Conservation (phyloP, 495 filamentous ascomycete genomes). For the Parmelia sp. region DNA sequence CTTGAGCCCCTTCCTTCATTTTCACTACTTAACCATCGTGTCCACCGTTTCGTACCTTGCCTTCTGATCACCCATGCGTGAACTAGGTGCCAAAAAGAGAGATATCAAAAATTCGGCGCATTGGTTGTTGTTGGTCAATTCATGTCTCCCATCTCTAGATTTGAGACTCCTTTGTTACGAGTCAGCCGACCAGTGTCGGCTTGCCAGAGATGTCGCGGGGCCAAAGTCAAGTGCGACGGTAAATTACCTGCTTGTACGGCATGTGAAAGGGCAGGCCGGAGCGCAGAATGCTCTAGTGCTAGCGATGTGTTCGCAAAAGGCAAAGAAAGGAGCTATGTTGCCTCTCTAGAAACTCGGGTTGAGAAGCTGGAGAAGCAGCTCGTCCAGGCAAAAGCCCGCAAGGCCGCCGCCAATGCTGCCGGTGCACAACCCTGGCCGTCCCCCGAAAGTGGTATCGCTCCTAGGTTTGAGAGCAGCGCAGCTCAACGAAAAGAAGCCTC, state of each 20-base stretch:
- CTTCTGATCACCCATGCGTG: not conserved
- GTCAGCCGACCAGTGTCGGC: slow-evolving; percentile 89
- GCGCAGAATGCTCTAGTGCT: slow-evolving; percentile 79
- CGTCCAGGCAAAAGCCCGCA: slow-evolving; percentile 47
- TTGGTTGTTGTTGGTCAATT: not conserved
- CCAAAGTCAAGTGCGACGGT: slow-evolving; percentile 94
- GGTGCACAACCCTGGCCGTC: slow-evolving; percentile 21
- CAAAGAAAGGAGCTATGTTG: slow-evolving; percentile 92
- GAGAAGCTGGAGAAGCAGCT: slow-evolving; percentile 76
- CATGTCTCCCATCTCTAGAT: slow-evolving; percentile 8
- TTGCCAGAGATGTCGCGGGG: slow-evolving; percentile 83
- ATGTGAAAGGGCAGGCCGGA: slow-evolving; percentile 77
- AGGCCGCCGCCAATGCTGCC: slow-evolving; percentile 37
- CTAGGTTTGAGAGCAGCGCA: slow-evolving; percentile 14
- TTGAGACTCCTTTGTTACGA: slow-evolving; percentile 72
- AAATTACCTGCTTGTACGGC: slow-evolving; percentile 90
- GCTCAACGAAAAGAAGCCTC: slow-evolving; percentile 55
- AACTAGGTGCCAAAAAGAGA: not conserved
- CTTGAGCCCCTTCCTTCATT: not conserved
- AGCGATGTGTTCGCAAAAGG: slow-evolving; percentile 91
- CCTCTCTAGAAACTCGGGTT: slow-evolving; percentile 78
- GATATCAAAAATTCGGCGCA: not conserved
- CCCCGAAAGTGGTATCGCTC: slow-evolving; percentile 3
- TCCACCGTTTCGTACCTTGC: not conserved
- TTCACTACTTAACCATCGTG: not conserved